Evolutionary conservation across 768 basidiomycete species (phyloP), one percentile per base, ranked within the genome.

Genomic region (Lactarius vividus): DNA sequence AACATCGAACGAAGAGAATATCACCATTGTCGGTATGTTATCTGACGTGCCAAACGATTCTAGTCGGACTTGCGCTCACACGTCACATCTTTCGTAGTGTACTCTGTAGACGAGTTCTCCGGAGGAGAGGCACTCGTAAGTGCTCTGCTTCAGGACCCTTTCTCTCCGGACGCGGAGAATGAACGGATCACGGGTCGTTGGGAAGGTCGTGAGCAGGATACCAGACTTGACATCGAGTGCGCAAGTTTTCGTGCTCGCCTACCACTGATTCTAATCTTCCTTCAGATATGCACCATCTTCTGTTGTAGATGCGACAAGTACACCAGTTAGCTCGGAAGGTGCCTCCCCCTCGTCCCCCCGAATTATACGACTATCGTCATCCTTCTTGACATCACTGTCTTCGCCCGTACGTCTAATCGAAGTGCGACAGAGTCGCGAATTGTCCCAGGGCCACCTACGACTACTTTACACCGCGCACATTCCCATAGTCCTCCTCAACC

Each of bases 111-210:
- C 73, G 75, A 83, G 70, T 81, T 78, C 73, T 81, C 87, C 23
- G 80, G 79, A 42, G 79, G 85, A 8, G 77, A 77, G 42, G 84
- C 88, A 35, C 75, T 93, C 4, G 83, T 92, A 23, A 85, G 85
- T 5, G 88, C 89, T 8, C 79, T 93, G 40, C 77, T 93, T 18
- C 83, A 87, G 53, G 86, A 92, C 61, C 90, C 90, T 16, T 82
- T 93, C 69, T 78, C 80, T 2, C 83, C 84, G n/a, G 82, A 85
- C 67, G 71, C 74, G 4, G 79, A 82, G 64, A 80, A 78, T 58
- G 75, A 78, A 37, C 71, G 72, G 9, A 71, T 89, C 28, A 79
- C 78, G 60, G 72, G 78, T 46, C 80, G 89, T 37, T 88, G 88
- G 85, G 73, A 72, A 31, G 61, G 44, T 11, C 61, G 31, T 20